phyloP scores from a whole-genome alignment of 495 filamentous ascomycete species.

The Durotheca rogersii region DNA sequence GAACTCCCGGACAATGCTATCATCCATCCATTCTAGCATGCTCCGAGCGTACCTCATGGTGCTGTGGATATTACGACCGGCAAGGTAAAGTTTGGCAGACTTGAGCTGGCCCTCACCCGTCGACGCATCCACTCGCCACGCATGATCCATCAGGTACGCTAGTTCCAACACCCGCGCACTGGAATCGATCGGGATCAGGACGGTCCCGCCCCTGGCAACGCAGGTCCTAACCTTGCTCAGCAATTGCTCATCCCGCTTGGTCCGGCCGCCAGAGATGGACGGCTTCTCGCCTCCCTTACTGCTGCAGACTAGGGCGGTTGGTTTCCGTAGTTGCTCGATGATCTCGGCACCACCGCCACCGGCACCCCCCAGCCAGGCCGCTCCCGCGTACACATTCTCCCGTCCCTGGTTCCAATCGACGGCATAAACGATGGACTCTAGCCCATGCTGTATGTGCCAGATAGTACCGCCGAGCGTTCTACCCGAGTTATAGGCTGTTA shows the following conservation, averaged over 20 bases:
- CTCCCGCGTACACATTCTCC: constrained; percentile 90
- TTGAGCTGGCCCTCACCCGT: constrained; percentile 65
- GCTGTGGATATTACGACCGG: constrained; percentile 73
- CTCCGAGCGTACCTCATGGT: constrained; percentile 87
- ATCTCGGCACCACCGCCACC: constrained; percentile 81
- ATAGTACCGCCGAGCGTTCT: constrained; percentile 96
- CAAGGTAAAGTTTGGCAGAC: constrained; percentile 74
- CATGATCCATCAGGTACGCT: constrained; percentile 86
- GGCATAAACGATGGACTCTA: constrained; percentile 96
- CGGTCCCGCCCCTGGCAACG: constrained; percentile 80
- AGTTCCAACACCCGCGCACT: constrained; percentile 92
- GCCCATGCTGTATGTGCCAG: constrained; percentile 96
- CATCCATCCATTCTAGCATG: constrained; percentile 99
- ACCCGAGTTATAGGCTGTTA: constrained; percentile 95
- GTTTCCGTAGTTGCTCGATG: constrained; percentile 87
- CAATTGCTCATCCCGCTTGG: constrained; percentile 80
- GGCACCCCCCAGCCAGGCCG: constrained; percentile 84
- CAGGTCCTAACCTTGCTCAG: constrained; percentile 77
- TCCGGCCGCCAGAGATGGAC: constrained; percentile 66
- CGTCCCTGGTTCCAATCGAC: constrained; percentile 96
- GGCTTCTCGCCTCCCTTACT: constrained; percentile 75
- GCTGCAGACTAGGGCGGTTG: constrained; percentile 90
- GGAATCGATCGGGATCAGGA: constrained; percentile 92
- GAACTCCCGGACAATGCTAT: constrained; percentile 85
- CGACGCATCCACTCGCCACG: constrained; percentile 67